phyloP scores from a whole-genome alignment of 768 basidiomycete species.

The Psilocybe azurescens region DNA sequence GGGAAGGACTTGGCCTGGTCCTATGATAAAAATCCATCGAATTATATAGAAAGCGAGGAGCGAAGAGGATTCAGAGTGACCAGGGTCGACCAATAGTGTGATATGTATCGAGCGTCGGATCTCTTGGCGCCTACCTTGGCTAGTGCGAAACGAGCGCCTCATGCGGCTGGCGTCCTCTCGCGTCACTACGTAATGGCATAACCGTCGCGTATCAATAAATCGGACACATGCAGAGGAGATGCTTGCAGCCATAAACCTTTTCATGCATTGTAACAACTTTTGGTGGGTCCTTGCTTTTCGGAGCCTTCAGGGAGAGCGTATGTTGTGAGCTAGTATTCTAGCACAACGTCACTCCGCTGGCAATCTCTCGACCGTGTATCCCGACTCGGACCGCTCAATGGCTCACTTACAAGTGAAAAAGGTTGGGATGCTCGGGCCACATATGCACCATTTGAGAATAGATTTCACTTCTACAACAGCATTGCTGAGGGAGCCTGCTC shows the following conservation, averaged over 20 bases:
- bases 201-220: too few species aligned
- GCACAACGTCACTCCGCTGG: too few species aligned
- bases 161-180: neutral
- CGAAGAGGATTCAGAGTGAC: neutral
- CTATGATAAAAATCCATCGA: constrained; percentile 13
- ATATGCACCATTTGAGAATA: too few species aligned
- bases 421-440: too few species aligned
- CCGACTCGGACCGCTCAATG: too few species aligned
- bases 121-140: constrained; percentile 19
- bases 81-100: constrained; percentile 7
- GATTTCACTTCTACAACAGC: too few species aligned
- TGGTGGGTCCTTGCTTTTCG: neutral
- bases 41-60: constrained; percentile 11
- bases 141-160: constrained; percentile 1
- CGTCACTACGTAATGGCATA: too few species aligned
- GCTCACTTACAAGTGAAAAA: too few species aligned
- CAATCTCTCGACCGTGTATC: too few species aligned
- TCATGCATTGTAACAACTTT: neutral
- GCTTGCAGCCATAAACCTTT: too few species aligned
- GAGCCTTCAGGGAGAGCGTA: neutral
- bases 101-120: constrained; percentile 3
- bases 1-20: constrained; percentile 15
- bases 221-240: too few species aligned
- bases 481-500: too few species aligned
- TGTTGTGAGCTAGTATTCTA: neutral